Conservation (phyloP, 202 grass and related monocot genomes). For the Carex sylvatica region DNA sequence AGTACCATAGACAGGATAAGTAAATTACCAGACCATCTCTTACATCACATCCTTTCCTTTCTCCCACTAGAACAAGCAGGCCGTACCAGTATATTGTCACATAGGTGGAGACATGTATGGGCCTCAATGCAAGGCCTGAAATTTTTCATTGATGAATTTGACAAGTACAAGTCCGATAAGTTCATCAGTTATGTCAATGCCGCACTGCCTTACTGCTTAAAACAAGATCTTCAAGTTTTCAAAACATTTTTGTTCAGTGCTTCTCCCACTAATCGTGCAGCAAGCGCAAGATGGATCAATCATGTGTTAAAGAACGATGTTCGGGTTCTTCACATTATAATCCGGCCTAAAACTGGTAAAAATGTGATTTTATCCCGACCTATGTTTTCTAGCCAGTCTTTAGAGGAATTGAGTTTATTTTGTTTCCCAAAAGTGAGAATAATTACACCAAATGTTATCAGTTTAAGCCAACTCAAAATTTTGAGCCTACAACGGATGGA, state of each 20-base stretch:
- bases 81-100: constrained; percentile 23
- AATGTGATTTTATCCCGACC: constrained; percentile 21
- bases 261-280: constrained; percentile 13
- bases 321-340: constrained; percentile 23
- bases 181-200: constrained; percentile 18
- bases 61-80: constrained; percentile 10
- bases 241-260: constrained; percentile 19
- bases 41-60: constrained; percentile 26
- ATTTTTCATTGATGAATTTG: constrained; percentile 20
- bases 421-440: constrained; percentile 17
- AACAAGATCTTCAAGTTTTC: constrained; percentile 25
- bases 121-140: constrained; percentile 3
- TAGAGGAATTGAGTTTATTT: constrained; percentile 19
- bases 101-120: constrained; percentile 27
- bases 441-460: constrained; percentile 18
- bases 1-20: constrained; percentile 2
- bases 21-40: constrained; percentile 17
- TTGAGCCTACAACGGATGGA: constrained; percentile 24
- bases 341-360: background rate
- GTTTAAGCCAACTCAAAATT: constrained; percentile 4
- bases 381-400: background rate
- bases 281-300: constrained; percentile 20
- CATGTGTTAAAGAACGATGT: constrained; percentile 14
- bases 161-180: background rate
- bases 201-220: background rate